Conservation (phyloP, 1,284 basidiomycete genomes). For the Pseudozyma hubeiensis region DNA sequence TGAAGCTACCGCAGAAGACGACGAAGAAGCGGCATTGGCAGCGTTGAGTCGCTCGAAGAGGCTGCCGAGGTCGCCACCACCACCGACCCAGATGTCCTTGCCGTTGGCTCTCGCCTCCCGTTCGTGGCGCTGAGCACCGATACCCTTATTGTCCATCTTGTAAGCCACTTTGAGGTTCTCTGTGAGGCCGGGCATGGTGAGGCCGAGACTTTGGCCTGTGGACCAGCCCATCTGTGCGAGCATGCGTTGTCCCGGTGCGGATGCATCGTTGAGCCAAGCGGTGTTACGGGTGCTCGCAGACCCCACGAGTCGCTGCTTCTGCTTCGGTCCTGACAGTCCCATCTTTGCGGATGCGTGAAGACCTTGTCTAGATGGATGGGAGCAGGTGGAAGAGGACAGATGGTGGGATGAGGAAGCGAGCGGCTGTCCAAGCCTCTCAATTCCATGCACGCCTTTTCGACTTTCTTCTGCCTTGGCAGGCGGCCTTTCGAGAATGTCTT, state of each 20-base stretch:
- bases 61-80: conserved; percentile 63
- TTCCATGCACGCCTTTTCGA: not conserved
- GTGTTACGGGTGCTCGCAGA: conserved; percentile 59
- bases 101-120: conserved; percentile 59
- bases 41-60: conserved; percentile 67
- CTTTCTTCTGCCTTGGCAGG: conserved; percentile 5
- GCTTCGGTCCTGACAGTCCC: conserved; percentile 63
- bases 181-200: conserved; percentile 54
- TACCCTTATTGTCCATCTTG: conserved; percentile 68
- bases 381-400: not conserved
- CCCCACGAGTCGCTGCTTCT: conserved; percentile 65
- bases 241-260: conserved; percentile 66
- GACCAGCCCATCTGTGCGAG: conserved; percentile 67
- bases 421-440: not conserved
- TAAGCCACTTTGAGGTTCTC: conserved; percentile 61
- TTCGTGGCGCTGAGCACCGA: conserved; percentile 64
- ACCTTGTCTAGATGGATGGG: not conserved
- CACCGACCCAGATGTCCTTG: conserved; percentile 64
- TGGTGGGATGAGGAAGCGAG: not conserved
- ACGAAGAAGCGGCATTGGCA: conserved; percentile 47
- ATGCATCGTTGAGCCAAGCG: conserved; percentile 62
- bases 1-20: conserved; percentile 26
- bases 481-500: not conserved
- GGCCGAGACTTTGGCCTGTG: conserved; percentile 62
- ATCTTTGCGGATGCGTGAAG: conserved; percentile 27